Conservation (phyloP, 176 grass and related monocot species). For the Dactylis glomerata region DNA sequence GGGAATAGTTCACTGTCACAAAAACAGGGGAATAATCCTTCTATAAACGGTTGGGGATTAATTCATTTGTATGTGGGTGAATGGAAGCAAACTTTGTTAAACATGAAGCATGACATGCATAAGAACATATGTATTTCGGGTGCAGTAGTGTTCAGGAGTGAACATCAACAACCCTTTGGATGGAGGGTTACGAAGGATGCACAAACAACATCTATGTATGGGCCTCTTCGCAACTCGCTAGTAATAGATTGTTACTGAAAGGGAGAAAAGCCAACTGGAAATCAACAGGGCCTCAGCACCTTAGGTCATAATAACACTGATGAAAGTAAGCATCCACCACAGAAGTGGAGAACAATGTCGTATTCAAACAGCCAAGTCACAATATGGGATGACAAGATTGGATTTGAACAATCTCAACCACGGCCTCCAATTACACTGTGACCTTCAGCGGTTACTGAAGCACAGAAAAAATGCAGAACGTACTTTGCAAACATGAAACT, state of each 20-base stretch:
- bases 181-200: neutral
- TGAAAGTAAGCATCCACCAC: conserved; percentile 12
- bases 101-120: neutral
- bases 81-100: neutral
- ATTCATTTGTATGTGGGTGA: neutral
- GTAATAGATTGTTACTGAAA: neutral
- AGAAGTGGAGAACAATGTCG: neutral
- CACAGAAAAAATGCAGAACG: neutral
- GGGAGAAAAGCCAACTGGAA: neutral
- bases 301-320: neutral
- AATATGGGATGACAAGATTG: neutral
- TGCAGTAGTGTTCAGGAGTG: neutral
- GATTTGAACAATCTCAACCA: neutral
- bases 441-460: conserved; percentile 9
- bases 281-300: neutral
- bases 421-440: neutral
- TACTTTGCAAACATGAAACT: neutral
- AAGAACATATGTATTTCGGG: neutral
- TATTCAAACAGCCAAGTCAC: neutral
- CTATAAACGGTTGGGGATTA: too few relatives aligned
- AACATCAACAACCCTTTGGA: neutral
- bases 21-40: neutral
- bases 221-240: neutral
- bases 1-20: too few relatives aligned
- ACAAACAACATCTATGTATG: neutral